Evolutionary conservation across 2,329 filamentous ascomycete genomes (phyloP).

Genomic region (Phialocephala sp.): DNA sequence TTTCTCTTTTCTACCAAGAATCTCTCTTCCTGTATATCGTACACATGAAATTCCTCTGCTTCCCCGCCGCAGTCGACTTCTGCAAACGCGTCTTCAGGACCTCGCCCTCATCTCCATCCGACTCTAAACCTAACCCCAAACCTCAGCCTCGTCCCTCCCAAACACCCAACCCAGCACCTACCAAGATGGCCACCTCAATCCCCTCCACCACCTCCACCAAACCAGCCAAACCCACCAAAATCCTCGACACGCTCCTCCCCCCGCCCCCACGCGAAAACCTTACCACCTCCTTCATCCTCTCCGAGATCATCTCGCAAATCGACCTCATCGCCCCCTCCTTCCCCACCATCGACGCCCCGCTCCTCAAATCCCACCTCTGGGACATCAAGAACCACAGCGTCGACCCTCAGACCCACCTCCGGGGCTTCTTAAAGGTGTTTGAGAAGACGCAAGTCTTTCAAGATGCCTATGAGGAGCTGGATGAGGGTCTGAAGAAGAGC

Average conservation of each 20-base stretch:
- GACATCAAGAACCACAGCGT: conserved; percentile 41
- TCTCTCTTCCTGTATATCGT: background rate
- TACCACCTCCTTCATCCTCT: conserved; percentile 40
- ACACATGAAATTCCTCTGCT: conserved; percentile 1
- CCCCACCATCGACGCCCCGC: conserved; percentile 37
- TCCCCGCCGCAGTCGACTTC: background rate
- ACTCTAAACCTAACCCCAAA: background rate
- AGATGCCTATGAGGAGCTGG: conserved; percentile 40
- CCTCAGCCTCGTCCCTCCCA: conserved; percentile 15
- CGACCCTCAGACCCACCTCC: conserved; percentile 42
- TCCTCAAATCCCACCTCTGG: conserved; percentile 41
- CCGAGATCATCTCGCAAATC: conserved; percentile 44
- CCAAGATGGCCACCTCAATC: conserved; percentile 4
- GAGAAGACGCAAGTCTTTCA: conserved; percentile 40
- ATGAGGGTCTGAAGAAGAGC: conserved; percentile 38
- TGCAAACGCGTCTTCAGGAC: background rate
- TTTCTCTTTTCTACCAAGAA: background rate
- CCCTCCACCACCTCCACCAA: background rate
- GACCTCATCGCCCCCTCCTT: conserved; percentile 35
- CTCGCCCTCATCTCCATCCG: background rate
- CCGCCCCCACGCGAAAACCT: conserved; percentile 35
- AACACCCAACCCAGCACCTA: background rate
- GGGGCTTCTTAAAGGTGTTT: conserved; percentile 43
- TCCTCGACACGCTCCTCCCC: conserved; percentile 24
- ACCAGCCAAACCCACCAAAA: background rate